Evolutionary conservation across 1,284 basidiomycete genomes (phyloP).

Genomic region (Meripilus lineatus): DNA sequence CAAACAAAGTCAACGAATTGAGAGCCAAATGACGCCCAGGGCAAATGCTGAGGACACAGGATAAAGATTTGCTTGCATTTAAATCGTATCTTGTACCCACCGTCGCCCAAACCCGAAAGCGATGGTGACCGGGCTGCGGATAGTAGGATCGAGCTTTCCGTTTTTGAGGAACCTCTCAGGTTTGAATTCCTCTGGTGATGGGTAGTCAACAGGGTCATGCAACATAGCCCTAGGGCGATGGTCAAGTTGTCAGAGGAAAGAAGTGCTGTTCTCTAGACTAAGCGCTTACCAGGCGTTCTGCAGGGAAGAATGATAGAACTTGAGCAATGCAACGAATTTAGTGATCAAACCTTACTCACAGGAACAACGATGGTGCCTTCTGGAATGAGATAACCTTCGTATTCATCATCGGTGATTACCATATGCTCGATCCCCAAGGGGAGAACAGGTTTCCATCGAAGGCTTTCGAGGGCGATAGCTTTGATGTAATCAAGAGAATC

Average conservation of each 20-base stretch:
- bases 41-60: constrained; percentile 1
- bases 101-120: constrained; percentile 11
- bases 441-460: not conserved
- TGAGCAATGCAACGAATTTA: not conserved
- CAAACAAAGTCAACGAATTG: not conserved
- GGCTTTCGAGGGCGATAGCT: not conserved
- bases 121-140: constrained; percentile 1
- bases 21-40: constrained; percentile 1
- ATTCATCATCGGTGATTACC: not conserved
- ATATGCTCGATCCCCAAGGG: not conserved
- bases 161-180: constrained; percentile 6
- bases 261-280: too few relatives aligned
- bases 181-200: constrained; percentile 3
- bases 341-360: constrained; percentile 1
- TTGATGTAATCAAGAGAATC: not conserved
- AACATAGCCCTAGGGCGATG: constrained; percentile 8
- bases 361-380: not conserved
- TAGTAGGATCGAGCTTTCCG: constrained; percentile 2
- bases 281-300: constrained; percentile 3
- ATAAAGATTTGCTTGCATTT: not conserved
- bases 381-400: not conserved
- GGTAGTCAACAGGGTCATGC: constrained; percentile 8
- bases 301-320: not conserved
- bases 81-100: not conserved
- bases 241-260: too few relatives aligned